Evolutionary conservation across 176 grass and related monocot genomes (phyloP), one percentile per base, ranked within the genome.

Genomic region (Musa beccarii): DNA sequence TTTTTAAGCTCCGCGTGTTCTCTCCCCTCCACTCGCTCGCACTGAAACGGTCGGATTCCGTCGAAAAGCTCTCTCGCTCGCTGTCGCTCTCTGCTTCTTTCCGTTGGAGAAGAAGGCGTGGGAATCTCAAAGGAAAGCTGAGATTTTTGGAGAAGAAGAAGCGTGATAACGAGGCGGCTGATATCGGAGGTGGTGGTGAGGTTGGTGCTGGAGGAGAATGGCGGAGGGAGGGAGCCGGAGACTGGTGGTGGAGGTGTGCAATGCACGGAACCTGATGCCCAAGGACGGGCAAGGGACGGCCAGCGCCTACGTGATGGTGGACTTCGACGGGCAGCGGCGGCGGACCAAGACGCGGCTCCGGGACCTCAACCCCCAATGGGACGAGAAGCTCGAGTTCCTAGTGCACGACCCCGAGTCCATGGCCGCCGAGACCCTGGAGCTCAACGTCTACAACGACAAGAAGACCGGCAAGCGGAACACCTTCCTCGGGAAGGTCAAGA

Each of bases 381-480:
- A 83, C 9, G 90, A 94, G 84, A 74, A 73, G 19, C 88, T 99
- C 23, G 95, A 99, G 90, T 99, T 99, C 84, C 81, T 84, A 4
- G 86, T 99, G 49, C 88, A 94, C 78, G 76, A 89, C 66, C 78
- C 83, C 1, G 95, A 77, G 43, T 75, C 78, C 59, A 89, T 99
- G 95, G 13, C 20, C 2, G 9, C 50, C 56, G 84, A 92, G 65
- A 89, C 86, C 67, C 86, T 99, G 53, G 90, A 94, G 83, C 83
- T 99, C 86, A 94, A 99, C 83, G 86, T 99, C 23, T 99, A 99
- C 74, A 99, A 99, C 87, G 95, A 99, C 81, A 99, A 94, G 90
- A 93, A 89, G 83, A 84, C 71, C 50, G 84, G 86, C 78, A 2
- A 76, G 83, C 16, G 86, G 71, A 86, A 84, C 34, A 99, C 91